These are phyloP conservation scores for Microthlaspi erraticum DNA, from an alignment of 345 rosid species.

Conservation along the genomic window DNA sequence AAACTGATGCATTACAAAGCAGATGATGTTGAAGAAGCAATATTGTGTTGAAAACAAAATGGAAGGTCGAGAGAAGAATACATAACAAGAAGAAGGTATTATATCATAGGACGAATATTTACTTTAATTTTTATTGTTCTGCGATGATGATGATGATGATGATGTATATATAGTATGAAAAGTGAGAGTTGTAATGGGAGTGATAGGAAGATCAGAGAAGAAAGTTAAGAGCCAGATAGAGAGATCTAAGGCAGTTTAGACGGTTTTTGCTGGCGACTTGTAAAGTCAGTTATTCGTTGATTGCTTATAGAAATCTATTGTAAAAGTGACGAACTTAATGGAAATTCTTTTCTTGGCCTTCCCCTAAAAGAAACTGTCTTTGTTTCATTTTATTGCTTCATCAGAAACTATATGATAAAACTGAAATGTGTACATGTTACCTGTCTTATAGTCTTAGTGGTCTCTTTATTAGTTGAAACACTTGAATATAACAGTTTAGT, in stretches of 20 bases:
- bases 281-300: conserved; percentile 39
- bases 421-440: conserved; percentile 14
- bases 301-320: conserved; percentile 23
- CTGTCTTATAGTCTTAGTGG: conserved; percentile 9
- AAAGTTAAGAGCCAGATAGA: background rate
- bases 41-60: conserved; percentile 23
- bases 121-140: conserved; percentile 11
- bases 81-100: conserved; percentile 37
- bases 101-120: conserved; percentile 14
- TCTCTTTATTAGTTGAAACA: background rate
- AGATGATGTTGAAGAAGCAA: conserved; percentile 45
- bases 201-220: conserved; percentile 41
- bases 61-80: conserved; percentile 45
- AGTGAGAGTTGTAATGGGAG: conserved; percentile 42
- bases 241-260: conserved; percentile 30
- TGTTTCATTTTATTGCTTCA: conserved; percentile 20
- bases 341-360: conserved; percentile 43
- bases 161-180: conserved; percentile 22
- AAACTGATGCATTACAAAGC: conserved; percentile 61
- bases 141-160: conserved; percentile 15
- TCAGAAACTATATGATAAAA: conserved; percentile 17
- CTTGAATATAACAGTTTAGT: conserved; percentile 1
- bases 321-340: conserved; percentile 39
- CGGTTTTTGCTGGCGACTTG: conserved; percentile 46
- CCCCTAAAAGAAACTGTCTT: conserved; percentile 29